Evolutionary conservation across 805 yeast genomes (phyloP).

Genomic region (Teunomyces stri): DNA sequence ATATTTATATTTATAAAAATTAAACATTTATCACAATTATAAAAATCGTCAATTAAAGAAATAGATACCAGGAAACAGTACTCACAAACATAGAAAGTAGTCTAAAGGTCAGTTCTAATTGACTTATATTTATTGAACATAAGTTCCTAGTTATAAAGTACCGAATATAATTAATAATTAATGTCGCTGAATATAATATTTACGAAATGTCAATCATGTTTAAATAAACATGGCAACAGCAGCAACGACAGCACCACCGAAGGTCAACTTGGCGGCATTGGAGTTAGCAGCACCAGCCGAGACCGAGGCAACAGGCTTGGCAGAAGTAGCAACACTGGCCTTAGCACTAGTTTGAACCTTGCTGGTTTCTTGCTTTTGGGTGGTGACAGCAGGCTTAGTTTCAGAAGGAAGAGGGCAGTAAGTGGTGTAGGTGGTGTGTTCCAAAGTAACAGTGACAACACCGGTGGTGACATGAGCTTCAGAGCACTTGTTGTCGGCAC

Average conservation of each 20-base stretch:
- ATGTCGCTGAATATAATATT: not conserved
- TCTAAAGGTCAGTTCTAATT: no score
- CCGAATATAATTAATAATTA: not conserved
- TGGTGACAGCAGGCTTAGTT: slow-evolving; percentile 1
- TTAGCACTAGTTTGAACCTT: not conserved
- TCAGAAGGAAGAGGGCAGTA: slow-evolving; percentile 28
- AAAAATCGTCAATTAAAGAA: no score
- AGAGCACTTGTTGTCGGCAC: slow-evolving; percentile 28
- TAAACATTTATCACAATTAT: no score
- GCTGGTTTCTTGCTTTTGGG: not conserved
- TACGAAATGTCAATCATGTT: not conserved
- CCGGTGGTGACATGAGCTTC: slow-evolving; percentile 29
- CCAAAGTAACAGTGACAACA: slow-evolving; percentile 33
- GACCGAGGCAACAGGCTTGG: slow-evolving; percentile 2
- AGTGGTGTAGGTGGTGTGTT: slow-evolving; percentile 31
- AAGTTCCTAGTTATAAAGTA: not conserved
- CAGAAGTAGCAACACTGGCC: slow-evolving; percentile 1
- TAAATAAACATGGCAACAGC: slow-evolving; percentile 12
- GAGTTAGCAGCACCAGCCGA: slow-evolving; percentile 17
- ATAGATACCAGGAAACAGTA: no score
- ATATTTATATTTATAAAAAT: no score
- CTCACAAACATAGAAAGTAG: no score
- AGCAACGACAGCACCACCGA: slow-evolving; percentile 9
- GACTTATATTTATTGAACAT: no score
- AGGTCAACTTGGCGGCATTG: slow-evolving; percentile 10